Base-by-base conservation (phyloP, 176 grass and related monocot species). In the Tuctoria greenei region DNA sequence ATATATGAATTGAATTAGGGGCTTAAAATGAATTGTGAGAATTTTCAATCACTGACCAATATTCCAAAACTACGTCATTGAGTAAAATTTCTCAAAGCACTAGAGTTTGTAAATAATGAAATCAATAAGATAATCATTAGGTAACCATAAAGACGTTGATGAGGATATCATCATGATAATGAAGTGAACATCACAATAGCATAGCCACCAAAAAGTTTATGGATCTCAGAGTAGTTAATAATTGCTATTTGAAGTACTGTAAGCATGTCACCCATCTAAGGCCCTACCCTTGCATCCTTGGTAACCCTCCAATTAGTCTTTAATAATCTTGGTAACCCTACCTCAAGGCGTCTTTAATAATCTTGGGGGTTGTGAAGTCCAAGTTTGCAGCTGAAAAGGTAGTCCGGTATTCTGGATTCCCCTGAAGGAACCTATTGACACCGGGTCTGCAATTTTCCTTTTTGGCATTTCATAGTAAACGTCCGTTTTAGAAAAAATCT, bases 401-500 rank as follows among this genome's bases (percentile, higher is more conserved):
- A 27, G 56, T 61, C 49, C 24, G 78, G 6, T 89, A 89, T 49
- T 83, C 25, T 28, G 79, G 86, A 52, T 87, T 35, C 8, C 78
- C 62, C 68, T 79, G 27, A 6, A 93, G 77, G 66, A 93, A 90
- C 76, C 73, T 89, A 31, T 72, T 75, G 4, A 93, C 67, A 4
- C 89, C 90, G n/a, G 0, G 8, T 4, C 39, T 79, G 84, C 27
- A 87, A 73, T 31, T 31, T 31, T 31, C 31, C 3, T 31, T 2
- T 92, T 92, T 6, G 89, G 89, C 85, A 88, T 82, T 38, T 72
- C 18, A 71, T 92, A 88, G 20, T 76, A 70, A 41, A 68, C 66
- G 62, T 92, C 89, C 81, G 88, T 71, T 59, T 85, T 92, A 41
- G 89, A 92, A 14, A 82, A 46, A 71, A 85, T 73, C 11, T 39